Percentiles rank a stretch among this genome's conserved stretches.
phyloP scores from a whole-genome alignment of 495 filamentous ascomycete species.

The Trichoderma gamsii region DNA sequence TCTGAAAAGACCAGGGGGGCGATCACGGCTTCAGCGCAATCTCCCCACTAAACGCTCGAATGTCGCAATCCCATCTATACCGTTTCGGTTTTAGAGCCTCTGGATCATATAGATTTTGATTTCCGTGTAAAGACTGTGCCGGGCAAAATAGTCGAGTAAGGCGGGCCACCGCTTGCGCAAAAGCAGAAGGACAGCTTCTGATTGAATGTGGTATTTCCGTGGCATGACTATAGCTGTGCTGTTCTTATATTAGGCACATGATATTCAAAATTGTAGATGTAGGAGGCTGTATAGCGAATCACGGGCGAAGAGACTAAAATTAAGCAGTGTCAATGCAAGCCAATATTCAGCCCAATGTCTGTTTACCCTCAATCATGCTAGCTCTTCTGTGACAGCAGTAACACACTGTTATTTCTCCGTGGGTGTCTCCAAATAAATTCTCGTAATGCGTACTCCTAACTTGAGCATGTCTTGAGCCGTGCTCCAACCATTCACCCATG shows the following conservation, averaged over 20 bases:
- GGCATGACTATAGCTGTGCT: background rate
- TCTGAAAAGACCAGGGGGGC: background rate
- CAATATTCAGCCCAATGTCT: too few species aligned
- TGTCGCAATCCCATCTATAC: conserved; percentile 8
- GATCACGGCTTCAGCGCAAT: background rate
- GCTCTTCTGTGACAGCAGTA: too few species aligned
- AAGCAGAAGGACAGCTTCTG: background rate
- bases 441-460: background rate
- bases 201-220: background rate
- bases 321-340: too few species aligned
- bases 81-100: background rate
- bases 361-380: too few species aligned
- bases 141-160: background rate
- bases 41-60: conserved; percentile 1
- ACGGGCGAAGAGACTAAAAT: too few species aligned
- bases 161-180: background rate
- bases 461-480: background rate
- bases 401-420: background rate
- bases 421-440: background rate
- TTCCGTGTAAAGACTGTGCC: background rate
- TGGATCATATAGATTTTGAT: background rate
- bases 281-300: too few species aligned
- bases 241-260: background rate
- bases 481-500: background rate
- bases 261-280: background rate